phyloP scores from a whole-genome alignment of 2,329 filamentous ascomycete genomes.

The Aspergillus bombycis region DNA sequence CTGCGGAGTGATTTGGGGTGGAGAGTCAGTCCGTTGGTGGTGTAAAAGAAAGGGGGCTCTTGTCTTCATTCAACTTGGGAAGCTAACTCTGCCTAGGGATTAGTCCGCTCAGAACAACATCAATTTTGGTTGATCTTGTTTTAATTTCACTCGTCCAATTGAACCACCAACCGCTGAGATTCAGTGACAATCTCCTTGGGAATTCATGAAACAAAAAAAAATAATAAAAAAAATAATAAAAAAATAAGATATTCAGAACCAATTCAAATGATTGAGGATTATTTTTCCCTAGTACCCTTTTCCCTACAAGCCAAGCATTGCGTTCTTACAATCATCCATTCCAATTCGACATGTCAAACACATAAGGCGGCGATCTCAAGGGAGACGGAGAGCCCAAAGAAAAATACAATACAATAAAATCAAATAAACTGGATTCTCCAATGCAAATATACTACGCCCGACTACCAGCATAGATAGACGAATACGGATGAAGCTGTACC shows the following conservation, averaged over 20 bases:
- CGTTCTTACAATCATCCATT: not conserved
- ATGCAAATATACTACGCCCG: not conserved
- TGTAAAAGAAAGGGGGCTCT: slow-evolving; percentile 36
- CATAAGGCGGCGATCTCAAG: not conserved
- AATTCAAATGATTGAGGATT: not conserved
- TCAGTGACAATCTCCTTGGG: not conserved
- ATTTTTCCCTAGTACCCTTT: not conserved
- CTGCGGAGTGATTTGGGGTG: slow-evolving; percentile 27
- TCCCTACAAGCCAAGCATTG: not conserved
- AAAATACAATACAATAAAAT: not conserved
- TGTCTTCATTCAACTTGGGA: slow-evolving; percentile 4
- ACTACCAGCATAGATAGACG: not conserved
- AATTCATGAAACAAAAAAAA: not conserved
- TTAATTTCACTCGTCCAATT: not conserved
- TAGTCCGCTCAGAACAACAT: not conserved
- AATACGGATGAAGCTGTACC: no score
- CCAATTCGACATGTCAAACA: slow-evolving; percentile 4
- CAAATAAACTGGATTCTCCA: not conserved
- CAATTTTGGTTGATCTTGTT: not conserved
- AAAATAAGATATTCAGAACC: not conserved
- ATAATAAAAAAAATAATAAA: no score
- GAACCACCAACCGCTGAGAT: not conserved
- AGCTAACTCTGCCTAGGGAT: slow-evolving; percentile 15
- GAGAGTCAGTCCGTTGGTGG: slow-evolving; percentile 23
- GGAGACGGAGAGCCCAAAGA: not conserved